Conservation (phyloP, 2,329 filamentous ascomycete species). For the Kalmusia sp. region DNA sequence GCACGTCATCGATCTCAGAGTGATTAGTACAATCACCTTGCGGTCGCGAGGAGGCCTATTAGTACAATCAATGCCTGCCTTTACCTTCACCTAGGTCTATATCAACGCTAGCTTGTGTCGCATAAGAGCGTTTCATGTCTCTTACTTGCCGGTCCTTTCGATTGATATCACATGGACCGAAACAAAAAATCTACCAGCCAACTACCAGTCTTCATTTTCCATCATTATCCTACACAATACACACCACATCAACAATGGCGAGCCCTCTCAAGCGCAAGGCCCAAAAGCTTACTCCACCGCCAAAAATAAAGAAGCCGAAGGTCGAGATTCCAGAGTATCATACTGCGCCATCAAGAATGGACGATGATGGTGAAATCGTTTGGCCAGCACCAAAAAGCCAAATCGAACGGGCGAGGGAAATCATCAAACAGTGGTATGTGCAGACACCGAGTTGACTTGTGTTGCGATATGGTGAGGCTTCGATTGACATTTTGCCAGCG, state of each 20-base stretch:
- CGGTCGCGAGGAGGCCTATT: too few relatives aligned
- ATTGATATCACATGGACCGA: too few relatives aligned
- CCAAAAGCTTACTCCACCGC: constrained; percentile 18
- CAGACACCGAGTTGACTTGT: constrained; percentile 14
- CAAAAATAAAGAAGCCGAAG: constrained; percentile 35
- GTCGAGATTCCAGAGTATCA: constrained; percentile 40
- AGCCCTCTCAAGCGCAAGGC: constrained; percentile 41
- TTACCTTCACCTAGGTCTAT: too few relatives aligned
- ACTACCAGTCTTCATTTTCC: too few relatives aligned
- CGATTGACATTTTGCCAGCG: constrained; percentile 54
- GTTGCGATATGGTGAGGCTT: neutral
- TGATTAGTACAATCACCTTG: too few relatives aligned
- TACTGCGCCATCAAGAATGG: constrained; percentile 32
- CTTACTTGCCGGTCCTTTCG: too few relatives aligned
- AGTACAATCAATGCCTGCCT: neutral
- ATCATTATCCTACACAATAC: too few relatives aligned
- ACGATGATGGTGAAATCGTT: constrained; percentile 54
- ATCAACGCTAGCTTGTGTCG: neutral
- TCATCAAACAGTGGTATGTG: constrained; percentile 66
- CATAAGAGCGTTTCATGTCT: too few relatives aligned
- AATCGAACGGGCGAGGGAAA: constrained; percentile 61
- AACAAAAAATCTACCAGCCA: too few relatives aligned
- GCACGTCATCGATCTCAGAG: too few relatives aligned
- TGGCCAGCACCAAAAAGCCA: constrained; percentile 68
- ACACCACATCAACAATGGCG: constrained; percentile 22